Percentiles rank a stretch among this genome's conserved stretches.
Conservation (phyloP, 2,329 filamentous ascomycete species). For the Aspergillus nomiae region DNA sequence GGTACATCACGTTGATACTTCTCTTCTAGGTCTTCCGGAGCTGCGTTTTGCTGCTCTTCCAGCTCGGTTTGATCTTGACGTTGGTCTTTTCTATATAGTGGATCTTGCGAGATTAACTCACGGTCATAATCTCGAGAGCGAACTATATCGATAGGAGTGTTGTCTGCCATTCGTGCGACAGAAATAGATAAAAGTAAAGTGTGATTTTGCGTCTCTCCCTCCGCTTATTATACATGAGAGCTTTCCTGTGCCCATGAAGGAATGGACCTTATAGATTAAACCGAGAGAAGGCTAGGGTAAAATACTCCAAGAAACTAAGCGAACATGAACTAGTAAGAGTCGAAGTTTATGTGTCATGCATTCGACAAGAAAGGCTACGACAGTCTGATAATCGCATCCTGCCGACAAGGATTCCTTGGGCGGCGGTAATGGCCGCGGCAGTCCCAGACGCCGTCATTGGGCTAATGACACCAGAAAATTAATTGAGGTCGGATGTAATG, state of each 20-base stretch:
- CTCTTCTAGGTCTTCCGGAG: conserved; percentile 26
- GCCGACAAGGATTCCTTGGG: conserved; percentile 10
- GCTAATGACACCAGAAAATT: background rate
- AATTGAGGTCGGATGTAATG: conserved; percentile 8
- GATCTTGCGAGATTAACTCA: background rate
- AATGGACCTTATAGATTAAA: background rate
- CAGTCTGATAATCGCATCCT: conserved; percentile 1
- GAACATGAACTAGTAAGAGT: background rate
- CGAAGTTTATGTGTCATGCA: conserved; percentile 15
- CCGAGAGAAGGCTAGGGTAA: background rate
- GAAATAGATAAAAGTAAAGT: background rate
- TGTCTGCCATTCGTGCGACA: conserved; percentile 31
- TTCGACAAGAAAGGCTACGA: background rate
- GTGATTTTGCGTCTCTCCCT: background rate
- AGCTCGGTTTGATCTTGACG: conserved; percentile 2
- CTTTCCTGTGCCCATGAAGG: background rate
- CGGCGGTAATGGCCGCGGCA: conserved; percentile 16
- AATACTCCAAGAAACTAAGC: background rate
- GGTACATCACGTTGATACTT: conserved; percentile 38
- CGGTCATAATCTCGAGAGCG: conserved; percentile 22
- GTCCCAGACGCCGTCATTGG: conserved; percentile 14
- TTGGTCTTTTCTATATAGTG: background rate
- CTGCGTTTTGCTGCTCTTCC: conserved; percentile 12
- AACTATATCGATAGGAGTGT: conserved; percentile 34
- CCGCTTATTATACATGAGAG: background rate